Base-by-base conservation (phyloP, 2,329 filamentous ascomycete species). In the Aspergillus cejpii region DNA sequence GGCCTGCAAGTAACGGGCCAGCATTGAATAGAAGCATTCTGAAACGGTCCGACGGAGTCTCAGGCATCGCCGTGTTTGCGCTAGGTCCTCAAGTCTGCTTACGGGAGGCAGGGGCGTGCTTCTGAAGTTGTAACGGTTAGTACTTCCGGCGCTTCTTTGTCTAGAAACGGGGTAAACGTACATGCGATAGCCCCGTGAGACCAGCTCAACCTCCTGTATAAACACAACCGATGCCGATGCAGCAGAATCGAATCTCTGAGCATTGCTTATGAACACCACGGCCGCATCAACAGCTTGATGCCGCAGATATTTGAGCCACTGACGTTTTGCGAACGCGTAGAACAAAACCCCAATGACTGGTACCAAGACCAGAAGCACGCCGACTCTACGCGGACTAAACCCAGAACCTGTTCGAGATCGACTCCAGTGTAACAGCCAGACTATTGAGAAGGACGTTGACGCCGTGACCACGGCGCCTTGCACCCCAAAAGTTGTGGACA, bases 171-270 rank as follows among this genome's bases (percentile, higher is more conserved):
- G 27, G 17, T 36, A 28, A 26, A 71, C 82, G 65, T 68, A 88
- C 81, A 95, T 75, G 68, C 87, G 78, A 66, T 94, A 96, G 17
- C 90, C 90, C 55, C 90, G 81, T 23, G 90, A 94, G 20, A 96
- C 89, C 24, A 96, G 76, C 69, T 96, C 90, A n/a, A 96, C 89
- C 68, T 96, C 90, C 64, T 95, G 90, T 50, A 96, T 84, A 48
- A 95, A 77, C 28, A 85, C 81, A 44, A 95, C 74, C 2, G 87
- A 85, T 24, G 87, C 84, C 29, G 83, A 82, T 31, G 80, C 82
- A 17, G 84, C 83, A 31, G 83, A 80, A 66, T 96, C 89, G 56
- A 94, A 88, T 39, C 83, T 81, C 60, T 94, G 87, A 29, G 88
- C 82, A 58, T 81, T 83, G 37, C 79, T 74, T 37, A 92, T 81